Base-by-base conservation (phyloP, 495 filamentous ascomycete genomes). In the Coniosporium apollinis region DNA sequence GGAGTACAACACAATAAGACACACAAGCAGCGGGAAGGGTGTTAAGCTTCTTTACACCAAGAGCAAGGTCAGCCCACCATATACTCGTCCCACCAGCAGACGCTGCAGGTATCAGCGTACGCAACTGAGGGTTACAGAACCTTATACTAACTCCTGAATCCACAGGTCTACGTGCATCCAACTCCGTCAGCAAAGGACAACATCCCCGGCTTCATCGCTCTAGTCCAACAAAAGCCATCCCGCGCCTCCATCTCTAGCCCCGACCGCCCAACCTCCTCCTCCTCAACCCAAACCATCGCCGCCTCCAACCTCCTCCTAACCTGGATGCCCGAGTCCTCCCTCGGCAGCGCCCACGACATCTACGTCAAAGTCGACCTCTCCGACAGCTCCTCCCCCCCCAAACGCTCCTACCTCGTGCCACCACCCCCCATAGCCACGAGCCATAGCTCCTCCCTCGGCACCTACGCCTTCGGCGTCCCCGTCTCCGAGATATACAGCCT, bases 11-110 rank as follows among this genome's bases (percentile, higher is more conserved):
- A 96, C 86, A 16, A 89, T 97, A 55, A 82, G 83, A 7, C 83
- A 91, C 53, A 74, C 75, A 10, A 70, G 63, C 36, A 72, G 78
- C 1, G 77, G 81, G 2, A 70, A 74, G 40, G 87, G 89, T 4
- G 91, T 97, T 28, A 97, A 94, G 61, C 64, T 97, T n/a, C 61
- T 97, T 18, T 94, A 76, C 48, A 85, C 84, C 17, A 97, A 97
- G 59, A 94, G 85, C 75, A 97, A 97, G 65, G 82, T 76, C 9
- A 17, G 30, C 15, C 17, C 30, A 8, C 24, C 7, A 13, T 8
- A 26, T 26, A 26, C 24, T 26, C 24, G 7, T 13, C 13, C 2
- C 24, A 26, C 2, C 24, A 26, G 24, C 9, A 26, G 24, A 8
- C 2, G 24, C 9, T 13, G 24, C 9, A 26, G 24, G 24, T 13